Base-by-base conservation (phyloP, 768 basidiomycete genomes). In the Rossbeevera mucosa region DNA sequence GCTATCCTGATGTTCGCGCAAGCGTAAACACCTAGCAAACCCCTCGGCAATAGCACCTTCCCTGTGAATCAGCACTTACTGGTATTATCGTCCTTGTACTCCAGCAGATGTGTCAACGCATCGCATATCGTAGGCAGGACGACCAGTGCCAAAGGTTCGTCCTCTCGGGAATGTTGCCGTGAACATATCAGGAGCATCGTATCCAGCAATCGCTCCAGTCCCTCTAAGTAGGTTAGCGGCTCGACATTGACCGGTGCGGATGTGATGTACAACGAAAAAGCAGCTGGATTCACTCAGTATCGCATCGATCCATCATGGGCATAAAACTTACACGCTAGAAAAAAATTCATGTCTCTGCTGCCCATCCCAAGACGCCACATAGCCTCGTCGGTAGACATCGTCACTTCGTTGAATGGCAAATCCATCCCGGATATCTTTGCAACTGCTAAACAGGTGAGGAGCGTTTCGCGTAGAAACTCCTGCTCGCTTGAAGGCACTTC, bases 91-190 rank as follows among this genome's bases (percentile, higher is more conserved):
- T 67, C 62, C 26, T 51, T 53, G 30, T 64, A 46, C 41, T 60
- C 62, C 26, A 75, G 51, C 14, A 86, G 58, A 44, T 63, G 68
- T 2, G 63, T 50, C 48, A 88, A 58, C 11, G 78, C 83, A 28
- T 61, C 56, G 54, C 80, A 86, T 49, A 88, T 64, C 14, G 69
- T 64, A 8, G 80, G 75, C 44, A 73, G 73, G 9, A 77, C 66
- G 25, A 83, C 57, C 42, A 84, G 57, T 9, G 78, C 78, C 22
- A 85, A 67, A 2, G 77, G 68, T 52, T 79, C 78, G 25, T 80
- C 75, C 30, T 78, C 76, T 24, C 65, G 72, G n/a, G 65, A 29
- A 50, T 76, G 75, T 38, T 77, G 66, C 22, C 66, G 71, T n/a
- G 74, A 69, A 28, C 80, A 59, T 30, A 82, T 76, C 31, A 80